Evolutionary conservation across 1,139 yeast genomes (phyloP).

Genomic region (Hanseniaspora gamundiae): DNA sequence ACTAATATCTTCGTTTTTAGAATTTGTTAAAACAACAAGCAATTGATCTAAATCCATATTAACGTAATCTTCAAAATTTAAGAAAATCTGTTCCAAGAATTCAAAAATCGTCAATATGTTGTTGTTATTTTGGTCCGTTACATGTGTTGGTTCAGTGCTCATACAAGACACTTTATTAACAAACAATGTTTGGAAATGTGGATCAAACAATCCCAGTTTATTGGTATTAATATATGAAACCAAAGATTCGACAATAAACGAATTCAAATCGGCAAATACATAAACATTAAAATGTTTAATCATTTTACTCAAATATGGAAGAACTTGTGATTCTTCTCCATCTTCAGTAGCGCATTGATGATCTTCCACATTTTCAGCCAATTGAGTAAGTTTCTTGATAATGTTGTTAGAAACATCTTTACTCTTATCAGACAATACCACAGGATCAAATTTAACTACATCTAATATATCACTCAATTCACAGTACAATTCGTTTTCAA

Average conservation of each 20-base stretch:
- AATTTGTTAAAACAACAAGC: slow-evolving; percentile 12
- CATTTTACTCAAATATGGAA: slow-evolving; percentile 9
- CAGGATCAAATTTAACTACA: slow-evolving; percentile 8
- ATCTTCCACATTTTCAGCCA: not conserved
- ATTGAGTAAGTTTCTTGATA: slow-evolving; percentile 1
- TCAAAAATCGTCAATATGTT: slow-evolving; percentile 9
- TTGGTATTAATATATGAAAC: slow-evolving; percentile 5
- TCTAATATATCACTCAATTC: slow-evolving; percentile 13
- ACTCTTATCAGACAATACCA: not conserved
- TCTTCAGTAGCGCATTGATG: not conserved
- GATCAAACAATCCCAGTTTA: slow-evolving; percentile 8
- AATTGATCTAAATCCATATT: slow-evolving; percentile 10
- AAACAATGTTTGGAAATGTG: slow-evolving; percentile 3
- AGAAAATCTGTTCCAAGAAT: slow-evolving; percentile 12
- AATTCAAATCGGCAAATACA: slow-evolving; percentile 4
- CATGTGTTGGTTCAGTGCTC: not conserved
- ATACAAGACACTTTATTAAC: slow-evolving; percentile 1
- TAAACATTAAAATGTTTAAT: not conserved
- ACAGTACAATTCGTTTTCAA: slow-evolving; percentile 9
- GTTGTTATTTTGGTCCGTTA: not conserved
- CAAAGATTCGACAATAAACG: slow-evolving; percentile 6
- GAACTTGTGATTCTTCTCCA: not conserved
- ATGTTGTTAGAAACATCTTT: slow-evolving; percentile 5
- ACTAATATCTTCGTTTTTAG: slow-evolving; percentile 13
- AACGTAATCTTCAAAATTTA: slow-evolving; percentile 6